Base-by-base conservation (phyloP, 192 early-diverging fungal species). In the Linnemannia exigua region DNA sequence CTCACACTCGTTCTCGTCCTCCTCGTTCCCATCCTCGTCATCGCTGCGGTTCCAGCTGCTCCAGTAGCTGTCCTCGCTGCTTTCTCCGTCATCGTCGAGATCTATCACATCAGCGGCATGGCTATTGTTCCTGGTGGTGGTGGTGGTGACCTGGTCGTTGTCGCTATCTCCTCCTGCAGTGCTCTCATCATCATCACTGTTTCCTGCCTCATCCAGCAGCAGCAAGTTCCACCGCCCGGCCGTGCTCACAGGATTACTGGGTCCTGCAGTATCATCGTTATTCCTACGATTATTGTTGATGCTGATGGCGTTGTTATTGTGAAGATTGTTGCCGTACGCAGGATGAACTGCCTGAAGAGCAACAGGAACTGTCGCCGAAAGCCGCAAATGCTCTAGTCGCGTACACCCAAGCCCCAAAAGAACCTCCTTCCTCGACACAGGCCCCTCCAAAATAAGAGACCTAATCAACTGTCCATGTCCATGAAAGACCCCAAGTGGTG, bases 401-500 rank as follows among this genome's bases (percentile, higher is more conserved):
- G 12, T 44, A 44, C 77, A 79, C 15, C 71, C n/a, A 3, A 11
- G 20, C 15, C 54, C 70, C 20, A 79, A 38, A 5, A 28, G 31
- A 9, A 72, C 47, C 9, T 63, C 38, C 25, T 79, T 33, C 31
- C 4, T 9, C 7, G 58, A 35, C 11, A 63, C 20, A 31, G 50
- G 38, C 6, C 69, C 69, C 9, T 72, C 70, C 17, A 61, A 72
- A 1, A 31, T 33, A 36, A 79, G 51, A 15, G 69, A 66, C 25
- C 54, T 41, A 37, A 68, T 79, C 14, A 58, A 37, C 31, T 79
- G 70, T 8, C 69, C 77, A 47, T 79, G 48, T 1, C 52, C 37
- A 22, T 25, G 70, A 25, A 70, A 41, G 25, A 66, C n/a, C 11
- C 37, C 36, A 14, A 31, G 37, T 9, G 51, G 41, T 1, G 69